phyloP scores from a whole-genome alignment of 345 rosid genomes.

The Arabidopsis suecica region DNA sequence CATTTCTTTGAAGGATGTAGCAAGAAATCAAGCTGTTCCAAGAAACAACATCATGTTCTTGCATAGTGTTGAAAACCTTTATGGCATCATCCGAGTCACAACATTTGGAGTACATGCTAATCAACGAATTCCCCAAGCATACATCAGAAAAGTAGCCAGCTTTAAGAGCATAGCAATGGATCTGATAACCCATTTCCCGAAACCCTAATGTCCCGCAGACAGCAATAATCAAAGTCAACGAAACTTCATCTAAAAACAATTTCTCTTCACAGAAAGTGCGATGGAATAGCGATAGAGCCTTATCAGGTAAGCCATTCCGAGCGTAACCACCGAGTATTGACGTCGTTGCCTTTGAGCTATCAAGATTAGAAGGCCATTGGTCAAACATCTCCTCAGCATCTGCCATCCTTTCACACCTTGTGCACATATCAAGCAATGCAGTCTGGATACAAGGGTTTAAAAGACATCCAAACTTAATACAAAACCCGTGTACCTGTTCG shows the following conservation, averaged over 20 bases:
- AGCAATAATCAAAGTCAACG: constrained; percentile 57
- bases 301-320: constrained; percentile 69
- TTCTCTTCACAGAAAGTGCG: constrained; percentile 50
- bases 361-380: constrained; percentile 56
- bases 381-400: constrained; percentile 74
- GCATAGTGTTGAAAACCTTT: constrained; percentile 58
- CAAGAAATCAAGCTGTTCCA: constrained; percentile 83
- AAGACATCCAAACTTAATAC: constrained; percentile 63
- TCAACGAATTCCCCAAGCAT: constrained; percentile 69
- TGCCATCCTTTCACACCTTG: constrained; percentile 75
- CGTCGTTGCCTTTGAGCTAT: constrained; percentile 58
- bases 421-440: constrained; percentile 80
- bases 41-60: constrained; percentile 59
- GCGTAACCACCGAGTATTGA: constrained; percentile 83
- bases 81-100: constrained; percentile 53
- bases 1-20: constrained; percentile 71
- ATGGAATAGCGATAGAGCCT: constrained; percentile 63
- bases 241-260: constrained; percentile 64
- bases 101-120: constrained; percentile 82
- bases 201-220: constrained; percentile 82
- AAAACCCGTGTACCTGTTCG: constrained; percentile 71
- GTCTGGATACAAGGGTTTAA: constrained; percentile 65
- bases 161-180: constrained; percentile 69
- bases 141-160: constrained; percentile 54
- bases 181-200: constrained; percentile 69